phyloP scores from a whole-genome alignment of 2,329 filamentous ascomycete genomes.

The Alternaria conjuncta region DNA sequence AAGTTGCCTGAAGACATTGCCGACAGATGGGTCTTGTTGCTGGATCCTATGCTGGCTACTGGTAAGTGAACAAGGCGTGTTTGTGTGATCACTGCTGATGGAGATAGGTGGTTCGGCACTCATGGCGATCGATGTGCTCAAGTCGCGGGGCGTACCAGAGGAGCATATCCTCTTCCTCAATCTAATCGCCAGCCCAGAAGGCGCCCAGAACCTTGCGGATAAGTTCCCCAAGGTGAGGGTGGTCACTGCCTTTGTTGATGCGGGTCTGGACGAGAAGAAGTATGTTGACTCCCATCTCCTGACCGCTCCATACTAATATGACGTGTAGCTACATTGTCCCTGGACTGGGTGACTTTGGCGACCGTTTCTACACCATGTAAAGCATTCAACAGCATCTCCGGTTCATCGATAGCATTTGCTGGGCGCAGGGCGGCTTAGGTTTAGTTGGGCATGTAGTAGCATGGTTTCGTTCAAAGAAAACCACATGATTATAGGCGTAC shows the following conservation, averaged over 20 bases:
- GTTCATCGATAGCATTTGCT: slow-evolving; percentile 12
- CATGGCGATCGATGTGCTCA: slow-evolving; percentile 95
- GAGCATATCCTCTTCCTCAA: slow-evolving; percentile 96
- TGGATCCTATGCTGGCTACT: slow-evolving; percentile 99
- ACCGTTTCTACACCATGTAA: slow-evolving; percentile 92
- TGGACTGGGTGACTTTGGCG: slow-evolving; percentile 92
- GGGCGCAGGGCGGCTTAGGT: slow-evolving; percentile 8
- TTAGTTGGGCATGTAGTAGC: slow-evolving; percentile 13
- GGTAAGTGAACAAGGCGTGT: slow-evolving; percentile 60
- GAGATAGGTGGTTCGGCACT: slow-evolving; percentile 84
- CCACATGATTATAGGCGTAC: not conserved
- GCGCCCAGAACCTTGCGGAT: slow-evolving; percentile 85
- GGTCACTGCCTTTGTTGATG: slow-evolving; percentile 94
- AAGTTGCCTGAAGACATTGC: slow-evolving; percentile 95
- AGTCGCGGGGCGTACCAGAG: slow-evolving; percentile 87
- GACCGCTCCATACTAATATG: not conserved
- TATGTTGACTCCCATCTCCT: slow-evolving; percentile 56
- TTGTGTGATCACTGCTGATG: slow-evolving; percentile 10
- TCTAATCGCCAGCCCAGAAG: slow-evolving; percentile 94
- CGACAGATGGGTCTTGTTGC: slow-evolving; percentile 86
- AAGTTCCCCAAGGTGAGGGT: slow-evolving; percentile 89
- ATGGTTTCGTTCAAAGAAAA: not conserved
- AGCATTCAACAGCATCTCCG: not conserved
- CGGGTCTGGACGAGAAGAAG: slow-evolving; percentile 98
- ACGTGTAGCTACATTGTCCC: slow-evolving; percentile 84